Conservation (phyloP, 2,329 filamentous ascomycete species). For the Penicillium paneum region DNA sequence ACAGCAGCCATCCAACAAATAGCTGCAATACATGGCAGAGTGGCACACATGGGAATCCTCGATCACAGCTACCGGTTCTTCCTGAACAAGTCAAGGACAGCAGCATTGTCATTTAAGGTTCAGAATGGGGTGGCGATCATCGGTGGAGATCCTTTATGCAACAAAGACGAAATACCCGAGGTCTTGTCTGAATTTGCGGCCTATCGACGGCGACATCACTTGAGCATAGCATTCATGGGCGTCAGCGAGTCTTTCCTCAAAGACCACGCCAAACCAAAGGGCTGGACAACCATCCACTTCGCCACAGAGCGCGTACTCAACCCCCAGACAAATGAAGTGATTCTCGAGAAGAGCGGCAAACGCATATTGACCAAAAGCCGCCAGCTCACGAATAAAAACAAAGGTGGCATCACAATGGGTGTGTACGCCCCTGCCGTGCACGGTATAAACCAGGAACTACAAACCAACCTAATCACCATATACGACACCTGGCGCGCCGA, state of each 20-base stretch:
- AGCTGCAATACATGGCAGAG: constrained; percentile 34
- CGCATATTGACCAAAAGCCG: constrained; percentile 38
- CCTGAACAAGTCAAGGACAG: constrained; percentile 35
- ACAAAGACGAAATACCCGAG: constrained; percentile 18
- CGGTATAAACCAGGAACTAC: constrained; percentile 29
- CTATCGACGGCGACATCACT: constrained; percentile 31
- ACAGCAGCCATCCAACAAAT: constrained; percentile 32
- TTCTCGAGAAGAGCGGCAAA: constrained; percentile 37
- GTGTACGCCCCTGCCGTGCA: constrained; percentile 35
- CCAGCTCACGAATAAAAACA: constrained; percentile 36
- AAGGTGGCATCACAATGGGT: constrained; percentile 34
- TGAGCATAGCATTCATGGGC: constrained; percentile 39
- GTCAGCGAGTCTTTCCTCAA: constrained; percentile 33
- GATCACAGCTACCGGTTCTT: constrained; percentile 44
- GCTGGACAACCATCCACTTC: constrained; percentile 40
- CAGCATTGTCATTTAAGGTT: constrained; percentile 41
- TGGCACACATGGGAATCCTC: constrained; percentile 46
- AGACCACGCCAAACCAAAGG: constrained; percentile 26
- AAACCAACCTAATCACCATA: constrained; percentile 33
- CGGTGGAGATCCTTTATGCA: constrained; percentile 41
- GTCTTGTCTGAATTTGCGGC: constrained; percentile 37
- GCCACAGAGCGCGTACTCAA: constrained; percentile 42
- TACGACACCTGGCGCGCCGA: constrained; percentile 40
- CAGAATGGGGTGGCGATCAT: constrained; percentile 39
- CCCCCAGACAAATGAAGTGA: constrained; percentile 39